A percentile compares a stretch with the other conserved stretches of the same genome.
Evolutionary conservation across 306 rosid genomes (phyloP).

Genomic region (Medicago arabica): DNA sequence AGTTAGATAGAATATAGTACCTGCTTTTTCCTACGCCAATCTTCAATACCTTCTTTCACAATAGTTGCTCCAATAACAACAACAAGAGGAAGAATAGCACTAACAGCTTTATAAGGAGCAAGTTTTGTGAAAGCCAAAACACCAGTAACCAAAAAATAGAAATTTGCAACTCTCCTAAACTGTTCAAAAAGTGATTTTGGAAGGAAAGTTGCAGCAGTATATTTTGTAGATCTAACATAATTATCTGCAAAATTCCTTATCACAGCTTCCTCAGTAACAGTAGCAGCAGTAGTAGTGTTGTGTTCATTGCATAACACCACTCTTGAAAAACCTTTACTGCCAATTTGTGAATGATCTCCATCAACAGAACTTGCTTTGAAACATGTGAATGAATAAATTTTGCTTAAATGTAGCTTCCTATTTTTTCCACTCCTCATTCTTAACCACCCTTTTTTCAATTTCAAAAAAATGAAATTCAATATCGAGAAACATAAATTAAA

Average conservation of each 20-base stretch:
- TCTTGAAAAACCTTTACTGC: slow-evolving; percentile 83
- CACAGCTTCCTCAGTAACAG: slow-evolving; percentile 40
- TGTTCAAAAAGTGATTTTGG: slow-evolving; percentile 97
- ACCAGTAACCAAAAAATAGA: slow-evolving; percentile 81
- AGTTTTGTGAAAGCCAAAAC: slow-evolving; percentile 73
- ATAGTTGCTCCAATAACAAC: slow-evolving; percentile 70
- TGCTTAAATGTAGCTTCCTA: slow-evolving; percentile 74
- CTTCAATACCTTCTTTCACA: slow-evolving; percentile 88
- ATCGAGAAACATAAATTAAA: neutral
- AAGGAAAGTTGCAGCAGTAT: slow-evolving; percentile 74
- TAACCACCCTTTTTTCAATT: neutral
- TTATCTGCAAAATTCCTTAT: slow-evolving; percentile 63
- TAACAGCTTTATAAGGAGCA: slow-evolving; percentile 83
- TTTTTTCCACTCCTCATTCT: slow-evolving; percentile 52
- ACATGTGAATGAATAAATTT: slow-evolving; percentile 84
- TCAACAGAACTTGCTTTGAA: slow-evolving; percentile 61
- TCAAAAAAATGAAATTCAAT: neutral
- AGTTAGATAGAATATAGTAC: slow-evolving; percentile 47
- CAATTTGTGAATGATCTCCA: slow-evolving; percentile 77
- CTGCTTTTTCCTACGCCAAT: slow-evolving; percentile 84
- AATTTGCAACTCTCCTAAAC: slow-evolving; percentile 96
- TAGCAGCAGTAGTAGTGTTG: slow-evolving; percentile 28
- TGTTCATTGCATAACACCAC: slow-evolving; percentile 83
- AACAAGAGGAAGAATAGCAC: slow-evolving; percentile 79
- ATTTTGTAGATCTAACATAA: slow-evolving; percentile 82